A percentile compares a stretch with the other conserved stretches of the same genome.
These are phyloP conservation scores for Didymella sp. DNA, from an alignment of 2,329 filamentous ascomycete species.

Conservation along the genomic window DNA sequence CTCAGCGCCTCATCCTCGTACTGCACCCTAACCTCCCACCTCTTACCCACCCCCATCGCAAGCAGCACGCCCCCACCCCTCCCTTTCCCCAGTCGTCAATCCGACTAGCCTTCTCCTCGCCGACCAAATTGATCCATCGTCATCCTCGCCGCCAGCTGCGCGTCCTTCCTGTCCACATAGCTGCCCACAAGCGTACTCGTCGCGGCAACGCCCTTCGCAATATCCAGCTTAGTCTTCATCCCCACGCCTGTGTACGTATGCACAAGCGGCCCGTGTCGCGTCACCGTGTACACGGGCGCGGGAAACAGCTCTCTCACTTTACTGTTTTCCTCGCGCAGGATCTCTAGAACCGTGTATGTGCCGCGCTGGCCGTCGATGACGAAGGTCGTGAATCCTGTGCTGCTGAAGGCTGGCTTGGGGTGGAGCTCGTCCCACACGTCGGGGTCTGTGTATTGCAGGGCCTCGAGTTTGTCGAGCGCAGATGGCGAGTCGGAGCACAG, in stretches of 20 bases:
- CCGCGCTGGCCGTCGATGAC: slow-evolving; percentile 28
- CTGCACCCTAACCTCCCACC: slow-evolving; percentile 31
- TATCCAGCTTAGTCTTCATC: neutral
- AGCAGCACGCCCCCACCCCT: slow-evolving; percentile 24
- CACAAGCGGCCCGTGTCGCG: slow-evolving; percentile 26
- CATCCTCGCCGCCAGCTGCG: slow-evolving; percentile 18
- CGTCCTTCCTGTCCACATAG: slow-evolving; percentile 12
- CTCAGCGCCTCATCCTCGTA: slow-evolving; percentile 29
- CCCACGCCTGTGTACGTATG: neutral
- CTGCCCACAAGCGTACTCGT: slow-evolving; percentile 17
- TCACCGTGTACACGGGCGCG: slow-evolving; percentile 28
- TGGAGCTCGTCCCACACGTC: slow-evolving; percentile 17
- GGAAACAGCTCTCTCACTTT: slow-evolving; percentile 19
- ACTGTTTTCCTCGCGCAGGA: slow-evolving; percentile 22
- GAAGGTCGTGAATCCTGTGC: slow-evolving; percentile 21
- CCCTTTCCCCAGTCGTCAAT: slow-evolving; percentile 23
- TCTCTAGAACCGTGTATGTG: slow-evolving; percentile 20
- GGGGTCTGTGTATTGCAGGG: neutral
- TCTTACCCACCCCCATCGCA: slow-evolving; percentile 18
- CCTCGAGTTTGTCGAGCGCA: slow-evolving; percentile 32
- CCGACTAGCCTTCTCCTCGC: neutral
- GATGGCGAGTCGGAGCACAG: slow-evolving; percentile 24
- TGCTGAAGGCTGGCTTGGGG: slow-evolving; percentile 4
- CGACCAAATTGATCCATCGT: slow-evolving; percentile 24
- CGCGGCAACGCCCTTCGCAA: slow-evolving; percentile 12